Evolutionary conservation across 176 grass and related monocot species (phyloP), one percentile per base, ranked within the genome.

Genomic region (Phragmites australis): DNA sequence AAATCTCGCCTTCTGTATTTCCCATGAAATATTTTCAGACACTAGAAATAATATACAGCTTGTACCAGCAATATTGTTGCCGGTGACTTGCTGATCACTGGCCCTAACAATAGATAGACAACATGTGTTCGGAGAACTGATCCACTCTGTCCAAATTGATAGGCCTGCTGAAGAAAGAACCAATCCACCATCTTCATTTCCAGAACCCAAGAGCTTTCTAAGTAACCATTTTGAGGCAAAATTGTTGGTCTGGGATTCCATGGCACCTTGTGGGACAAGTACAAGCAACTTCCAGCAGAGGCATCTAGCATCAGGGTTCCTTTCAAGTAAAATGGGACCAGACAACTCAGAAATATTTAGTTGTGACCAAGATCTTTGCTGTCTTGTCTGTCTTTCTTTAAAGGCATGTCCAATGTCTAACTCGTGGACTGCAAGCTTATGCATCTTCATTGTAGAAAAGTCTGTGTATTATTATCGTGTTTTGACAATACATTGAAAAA

Each of bases 271-370:
- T 44, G 86, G 90, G 22, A 91, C 68, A 77, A 90, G 69, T 57
- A 95, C 42, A 72, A 99, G 75, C 32, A 95, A 77, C 82, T 99
- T 99, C 87, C 93, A 99, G 79, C 93, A 95, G 75, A 95, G 68
- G 78, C 92, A 99, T 81, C 83, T 91, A 23, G 81, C 87, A 84
- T 88, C 66, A 69, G 90, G 82, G 42, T 93, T 95, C 70, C 57
- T 85, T 84, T 86, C 90, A 72, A 74, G 68, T 93, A 99, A 86
- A 85, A 99, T 82, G 65, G 92, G 93, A 23, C 82, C 81, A 49
- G 81, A 80, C 84, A 99, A 81, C 86, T 99, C 67, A 6, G 90
- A 93, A 55, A 88, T 44, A 79, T 95, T 90, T 65, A 99, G 60
- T 25, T 40, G 69, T 79, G 90, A 91, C 88, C 84, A 91, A 34